Evolutionary conservation across 1,284 basidiomycete genomes (phyloP), one percentile per base, ranked within the genome.

Genomic region (Ceratobasidium sp.): DNA sequence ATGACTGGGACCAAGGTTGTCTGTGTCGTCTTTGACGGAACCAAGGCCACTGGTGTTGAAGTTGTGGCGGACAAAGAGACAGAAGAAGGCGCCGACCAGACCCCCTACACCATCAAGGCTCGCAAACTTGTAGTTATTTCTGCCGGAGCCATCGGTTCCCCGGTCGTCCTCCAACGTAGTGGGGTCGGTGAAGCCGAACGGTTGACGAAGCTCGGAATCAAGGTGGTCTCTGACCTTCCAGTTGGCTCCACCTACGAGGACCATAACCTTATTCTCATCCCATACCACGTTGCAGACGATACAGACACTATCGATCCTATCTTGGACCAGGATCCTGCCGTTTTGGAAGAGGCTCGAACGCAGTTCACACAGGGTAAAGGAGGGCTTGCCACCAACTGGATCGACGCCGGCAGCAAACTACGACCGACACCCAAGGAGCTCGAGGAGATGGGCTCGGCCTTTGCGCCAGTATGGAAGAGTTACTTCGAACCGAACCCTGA

Each of bases 241-340:
- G 85, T 87, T 0, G 86, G 86, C 7, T 81, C 84, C 71, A 77
- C 81, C 33, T 84, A 82, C 69, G 79, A 82, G 74, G 85, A 85
- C 82, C 66, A 49, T 19, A 56, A 30, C 30, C 33, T 23, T 19
- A 9, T 46, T 19, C 44, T 67, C 19, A 14, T 30, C 8, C 16
- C 53, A 21, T 67, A 56, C 46, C 53, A 56, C 23, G 53, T 56
- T 29, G 27, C 53, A 3, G 42, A 56, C 30, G 64, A 67, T n/a
- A 53, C 42, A 16, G 64, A 67, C 13, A 67, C 64, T 5, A 36
- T 67, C 6, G 64, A 67, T 46, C 29, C 30, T 16, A 47, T 67
- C 14, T 14, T 56, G 16, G 41, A 67, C 2, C 39, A 56, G 36
- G 44, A 27, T 9, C 64, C 64, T n/a, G 53, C 39, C 13, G 25